Conservation (phyloP, 164 flowering plant species). For the Magnolia changhungtana region DNA sequence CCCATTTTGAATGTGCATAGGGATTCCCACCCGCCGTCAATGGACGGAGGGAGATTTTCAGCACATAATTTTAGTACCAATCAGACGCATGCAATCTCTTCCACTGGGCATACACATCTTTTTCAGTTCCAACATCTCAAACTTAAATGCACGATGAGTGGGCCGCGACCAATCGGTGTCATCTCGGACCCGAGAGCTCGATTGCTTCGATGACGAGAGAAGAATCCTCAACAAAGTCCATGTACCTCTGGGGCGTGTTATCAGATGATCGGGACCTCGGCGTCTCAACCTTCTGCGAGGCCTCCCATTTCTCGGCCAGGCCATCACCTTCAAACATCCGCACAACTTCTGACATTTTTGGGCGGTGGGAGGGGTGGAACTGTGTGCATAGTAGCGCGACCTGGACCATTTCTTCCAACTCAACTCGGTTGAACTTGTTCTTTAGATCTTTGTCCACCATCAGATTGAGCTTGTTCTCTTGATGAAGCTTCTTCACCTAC, state of each 20-base stretch:
- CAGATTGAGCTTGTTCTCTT: slow-evolving; percentile 55
- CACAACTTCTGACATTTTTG: slow-evolving; percentile 74
- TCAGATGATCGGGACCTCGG: slow-evolving; percentile 49
- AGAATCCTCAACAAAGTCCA: slow-evolving; percentile 67
- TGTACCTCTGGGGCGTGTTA: slow-evolving; percentile 43
- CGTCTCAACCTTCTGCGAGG: slow-evolving; percentile 61
- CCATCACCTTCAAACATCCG: slow-evolving; percentile 87
- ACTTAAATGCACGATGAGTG: not conserved
- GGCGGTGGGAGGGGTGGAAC: slow-evolving; percentile 65
- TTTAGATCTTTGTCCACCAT: slow-evolving; percentile 78
- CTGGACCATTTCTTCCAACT: slow-evolving; percentile 74
- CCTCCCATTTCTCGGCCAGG: slow-evolving; percentile 83
- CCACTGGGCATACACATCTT: not conserved
- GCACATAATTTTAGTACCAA: not conserved
- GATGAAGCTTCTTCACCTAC: slow-evolving; percentile 85
- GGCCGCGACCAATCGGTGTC: not conserved
- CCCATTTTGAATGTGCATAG: not conserved
- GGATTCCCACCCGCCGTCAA: not conserved
- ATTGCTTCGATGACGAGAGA: slow-evolving; percentile 80
- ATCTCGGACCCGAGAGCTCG: slow-evolving; percentile 81
- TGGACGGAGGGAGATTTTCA: not conserved
- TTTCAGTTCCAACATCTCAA: slow-evolving; percentile 3
- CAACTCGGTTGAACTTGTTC: slow-evolving; percentile 51
- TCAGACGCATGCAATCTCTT: not conserved
- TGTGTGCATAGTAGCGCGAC: slow-evolving; percentile 80